Conservation (phyloP, 495 filamentous ascomycete species). For the Daldinia loculata region DNA sequence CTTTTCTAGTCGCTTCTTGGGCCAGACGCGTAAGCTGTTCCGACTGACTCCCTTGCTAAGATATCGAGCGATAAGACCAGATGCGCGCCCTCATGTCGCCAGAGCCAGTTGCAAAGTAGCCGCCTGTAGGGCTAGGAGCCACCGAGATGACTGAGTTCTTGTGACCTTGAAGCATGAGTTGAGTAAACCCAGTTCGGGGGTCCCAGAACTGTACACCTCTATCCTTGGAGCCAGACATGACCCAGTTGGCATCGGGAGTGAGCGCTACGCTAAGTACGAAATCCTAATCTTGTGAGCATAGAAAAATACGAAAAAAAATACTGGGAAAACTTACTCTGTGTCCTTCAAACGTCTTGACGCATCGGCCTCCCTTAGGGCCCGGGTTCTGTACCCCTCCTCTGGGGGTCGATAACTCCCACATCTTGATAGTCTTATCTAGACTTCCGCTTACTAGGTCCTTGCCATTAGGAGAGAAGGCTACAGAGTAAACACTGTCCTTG, state of each 20-base stretch:
- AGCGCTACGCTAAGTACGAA: slow-evolving; percentile 90
- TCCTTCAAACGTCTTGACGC: slow-evolving; percentile 88
- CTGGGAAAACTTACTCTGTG: slow-evolving; percentile 72
- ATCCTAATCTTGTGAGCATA: slow-evolving; percentile 65
- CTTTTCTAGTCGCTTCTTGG: too few species aligned
- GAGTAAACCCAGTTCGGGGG: slow-evolving; percentile 82
- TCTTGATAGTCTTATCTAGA: slow-evolving; percentile 94
- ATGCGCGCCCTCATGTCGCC: slow-evolving; percentile 92
- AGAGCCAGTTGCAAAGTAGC: slow-evolving; percentile 85
- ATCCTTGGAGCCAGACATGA: slow-evolving; percentile 91
- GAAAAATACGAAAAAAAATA: slow-evolving; percentile 3
- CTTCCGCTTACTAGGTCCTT: slow-evolving; percentile 88
- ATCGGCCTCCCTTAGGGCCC: slow-evolving; percentile 77
- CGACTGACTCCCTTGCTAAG: neutral
- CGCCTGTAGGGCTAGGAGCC: slow-evolving; percentile 80
- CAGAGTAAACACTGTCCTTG: slow-evolving; percentile 91
- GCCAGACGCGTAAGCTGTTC: neutral
- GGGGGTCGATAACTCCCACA: slow-evolving; percentile 84
- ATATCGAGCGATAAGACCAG: slow-evolving; percentile 71
- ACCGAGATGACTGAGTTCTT: slow-evolving; percentile 94
- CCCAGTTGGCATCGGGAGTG: slow-evolving; percentile 88
- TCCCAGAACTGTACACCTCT: slow-evolving; percentile 95
- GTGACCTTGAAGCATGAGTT: slow-evolving; percentile 92
- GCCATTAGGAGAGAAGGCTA: slow-evolving; percentile 88
- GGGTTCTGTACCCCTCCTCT: slow-evolving; percentile 69